A percentile compares a stretch with the other conserved stretches of the same genome.
Conservation (phyloP, 2,329 filamentous ascomycete species). For the Zarea fungicola region DNA sequence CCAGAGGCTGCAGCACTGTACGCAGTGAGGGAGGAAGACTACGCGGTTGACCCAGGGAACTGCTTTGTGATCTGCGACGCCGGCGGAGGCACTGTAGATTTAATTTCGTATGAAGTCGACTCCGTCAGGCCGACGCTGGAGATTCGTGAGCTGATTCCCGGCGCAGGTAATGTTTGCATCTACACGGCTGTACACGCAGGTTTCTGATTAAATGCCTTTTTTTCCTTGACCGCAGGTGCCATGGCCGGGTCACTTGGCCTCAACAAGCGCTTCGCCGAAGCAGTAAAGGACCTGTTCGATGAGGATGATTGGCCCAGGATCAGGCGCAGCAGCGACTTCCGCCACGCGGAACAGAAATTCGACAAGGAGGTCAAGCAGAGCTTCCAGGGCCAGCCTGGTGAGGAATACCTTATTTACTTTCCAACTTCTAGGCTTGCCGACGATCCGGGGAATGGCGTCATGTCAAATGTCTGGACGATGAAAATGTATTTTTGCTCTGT, state of each 20-base stretch:
- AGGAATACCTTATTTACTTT: conserved; percentile 18
- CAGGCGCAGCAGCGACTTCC: conserved; percentile 11
- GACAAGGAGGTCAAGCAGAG: conserved; percentile 18
- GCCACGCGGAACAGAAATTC: conserved; percentile 15
- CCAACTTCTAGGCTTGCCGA: conserved; percentile 18
- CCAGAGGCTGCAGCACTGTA: conserved; percentile 18
- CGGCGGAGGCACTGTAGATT: conserved; percentile 24
- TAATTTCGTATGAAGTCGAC: conserved; percentile 28
- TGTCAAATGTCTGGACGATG: conserved; percentile 17
- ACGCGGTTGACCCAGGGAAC: conserved; percentile 11
- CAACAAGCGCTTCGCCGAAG: conserved; percentile 18
- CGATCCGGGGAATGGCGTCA: conserved; percentile 10
- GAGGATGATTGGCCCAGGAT: conserved; percentile 14
- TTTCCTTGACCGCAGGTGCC: conserved; percentile 11
- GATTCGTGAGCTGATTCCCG: conserved; percentile 22
- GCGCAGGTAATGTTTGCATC: conserved; percentile 14
- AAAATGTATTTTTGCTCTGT: conserved; percentile 12
- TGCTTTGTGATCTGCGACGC: conserved; percentile 23
- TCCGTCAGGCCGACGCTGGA: conserved; percentile 17
- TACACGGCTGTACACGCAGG: no score
- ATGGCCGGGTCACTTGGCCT: conserved; percentile 22
- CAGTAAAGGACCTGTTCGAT: conserved; percentile 17
- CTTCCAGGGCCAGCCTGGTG: conserved; percentile 14
- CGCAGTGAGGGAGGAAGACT: conserved; percentile 11
- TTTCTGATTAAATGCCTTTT: no score